A percentile compares a stretch with the other conserved stretches of the same genome.
phyloP scores from a whole-genome alignment of 192 early-diverging fungal genomes.

The Martensiomyces pterosporus region DNA sequence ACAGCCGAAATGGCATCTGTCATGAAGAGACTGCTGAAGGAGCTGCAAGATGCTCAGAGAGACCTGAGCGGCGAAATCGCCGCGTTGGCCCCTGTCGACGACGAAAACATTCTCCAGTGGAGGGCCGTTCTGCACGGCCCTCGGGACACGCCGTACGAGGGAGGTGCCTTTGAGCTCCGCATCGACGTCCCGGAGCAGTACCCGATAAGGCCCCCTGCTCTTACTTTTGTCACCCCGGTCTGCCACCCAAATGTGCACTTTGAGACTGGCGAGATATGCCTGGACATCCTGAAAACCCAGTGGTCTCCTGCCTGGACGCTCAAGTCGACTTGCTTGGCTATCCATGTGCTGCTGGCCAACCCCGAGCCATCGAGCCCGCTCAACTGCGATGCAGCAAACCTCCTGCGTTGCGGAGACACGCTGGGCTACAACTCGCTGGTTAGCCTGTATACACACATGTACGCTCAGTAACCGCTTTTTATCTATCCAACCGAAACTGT shows the following conservation, averaged over 20 bases:
- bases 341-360: constrained; percentile 74
- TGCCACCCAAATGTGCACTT: constrained; percentile 96
- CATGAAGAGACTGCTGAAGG: constrained; percentile 54
- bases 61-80: constrained; percentile 23
- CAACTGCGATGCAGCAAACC: constrained; percentile 94
- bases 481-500: too few relatives aligned
- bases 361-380: constrained; percentile 89
- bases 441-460: constrained; percentile 75
- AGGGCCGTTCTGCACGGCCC: constrained; percentile 49
- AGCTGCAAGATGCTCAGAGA: constrained; percentile 50
- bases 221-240: constrained; percentile 77
- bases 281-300: constrained; percentile 88
- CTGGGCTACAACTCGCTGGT: constrained; percentile 85
- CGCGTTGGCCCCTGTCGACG: constrained; percentile 28
- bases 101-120: constrained; percentile 48
- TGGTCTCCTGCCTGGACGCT: constrained; percentile 98
- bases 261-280: constrained; percentile 93
- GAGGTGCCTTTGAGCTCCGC: constrained; percentile 80
- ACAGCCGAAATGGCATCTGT: constrained; percentile 49
- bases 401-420: constrained; percentile 81
- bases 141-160: constrained; percentile 48
- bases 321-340: constrained; percentile 75
- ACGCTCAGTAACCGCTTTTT: constrained; percentile 47
- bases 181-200: constrained; percentile 74
- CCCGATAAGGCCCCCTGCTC: constrained; percentile 64